A percentile compares a stretch with the other conserved stretches of the same genome.
Evolutionary conservation across 176 grass and related monocot species (phyloP).

Genomic region (Dactylis glomerata): DNA sequence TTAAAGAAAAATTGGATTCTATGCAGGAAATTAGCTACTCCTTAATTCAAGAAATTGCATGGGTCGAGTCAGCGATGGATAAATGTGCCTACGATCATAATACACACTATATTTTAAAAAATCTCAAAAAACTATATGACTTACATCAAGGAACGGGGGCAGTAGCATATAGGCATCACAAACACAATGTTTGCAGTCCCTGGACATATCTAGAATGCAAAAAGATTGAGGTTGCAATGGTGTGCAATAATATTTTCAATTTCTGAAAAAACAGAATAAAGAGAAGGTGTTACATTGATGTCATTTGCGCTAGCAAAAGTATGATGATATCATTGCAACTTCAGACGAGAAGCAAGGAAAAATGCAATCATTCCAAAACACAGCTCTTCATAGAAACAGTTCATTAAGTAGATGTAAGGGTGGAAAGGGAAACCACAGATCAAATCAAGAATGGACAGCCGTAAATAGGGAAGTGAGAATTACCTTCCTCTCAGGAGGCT

Average conservation of each 20-base stretch:
- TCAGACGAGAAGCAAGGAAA: background rate
- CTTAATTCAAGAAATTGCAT: too few species aligned
- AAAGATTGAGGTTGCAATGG: background rate
- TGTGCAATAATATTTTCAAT: background rate
- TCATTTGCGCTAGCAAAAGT: background rate
- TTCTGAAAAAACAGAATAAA: background rate
- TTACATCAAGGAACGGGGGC: too few species aligned
- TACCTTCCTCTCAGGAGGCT: conserved; percentile 99
- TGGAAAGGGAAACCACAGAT: background rate
- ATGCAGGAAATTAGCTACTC: too few species aligned
- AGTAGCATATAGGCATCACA: background rate
- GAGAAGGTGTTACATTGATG: background rate
- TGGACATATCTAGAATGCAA: background rate
- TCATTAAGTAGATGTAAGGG: background rate
- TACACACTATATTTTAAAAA: too few species aligned
- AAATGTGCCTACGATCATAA: too few species aligned
- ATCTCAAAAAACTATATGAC: too few species aligned
- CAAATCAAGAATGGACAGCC: background rate
- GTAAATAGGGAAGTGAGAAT: background rate
- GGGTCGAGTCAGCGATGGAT: too few species aligned
- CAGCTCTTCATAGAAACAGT: background rate
- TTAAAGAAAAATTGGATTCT: too few species aligned
- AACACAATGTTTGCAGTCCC: background rate
- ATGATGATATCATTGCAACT: background rate
- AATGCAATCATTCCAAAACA: background rate